A percentile compares a stretch with the other conserved stretches of the same genome.
Conservation (phyloP, 176 grass and related monocot genomes). For the Cocos nucifera region DNA sequence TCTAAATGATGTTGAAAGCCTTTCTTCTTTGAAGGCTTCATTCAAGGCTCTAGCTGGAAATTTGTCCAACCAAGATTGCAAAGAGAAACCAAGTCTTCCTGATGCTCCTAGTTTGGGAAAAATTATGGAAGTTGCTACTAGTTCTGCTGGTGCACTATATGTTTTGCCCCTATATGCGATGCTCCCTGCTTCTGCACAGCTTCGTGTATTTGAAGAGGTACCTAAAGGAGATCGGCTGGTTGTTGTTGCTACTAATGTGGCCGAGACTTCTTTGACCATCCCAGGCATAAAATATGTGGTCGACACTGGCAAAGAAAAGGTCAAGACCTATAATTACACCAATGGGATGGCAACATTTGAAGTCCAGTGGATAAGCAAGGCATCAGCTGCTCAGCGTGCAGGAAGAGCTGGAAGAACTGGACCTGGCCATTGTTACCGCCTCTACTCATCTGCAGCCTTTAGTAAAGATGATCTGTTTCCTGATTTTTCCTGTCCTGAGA, state of each 20-base stretch:
- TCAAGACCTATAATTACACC: slow-evolving; percentile 76
- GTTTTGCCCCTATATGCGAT: slow-evolving; percentile 92
- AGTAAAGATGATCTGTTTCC: slow-evolving; percentile 91
- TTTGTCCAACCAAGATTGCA: slow-evolving; percentile 15
- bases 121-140: slow-evolving; percentile 5
- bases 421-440: slow-evolving; percentile 87
- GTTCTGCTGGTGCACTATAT: slow-evolving; percentile 27
- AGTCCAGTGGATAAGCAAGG: slow-evolving; percentile 95
- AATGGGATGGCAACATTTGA: slow-evolving; percentile 79
- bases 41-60: slow-evolving; percentile 62
- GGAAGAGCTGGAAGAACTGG: slow-evolving; percentile 90
- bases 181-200: slow-evolving; percentile 84
- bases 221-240: slow-evolving; percentile 74
- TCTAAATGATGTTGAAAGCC: slow-evolving; percentile 40
- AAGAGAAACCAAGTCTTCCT: slow-evolving; percentile 19
- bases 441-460: slow-evolving; percentile 85
- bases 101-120: slow-evolving; percentile 16
- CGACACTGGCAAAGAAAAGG: slow-evolving; percentile 95
- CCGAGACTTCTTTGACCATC: slow-evolving; percentile 92
- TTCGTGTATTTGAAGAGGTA: slow-evolving; percentile 71
- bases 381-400: slow-evolving; percentile 74
- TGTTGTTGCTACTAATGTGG: slow-evolving; percentile 96
- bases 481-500: slow-evolving; percentile 78
- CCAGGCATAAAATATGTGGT: slow-evolving; percentile 93
- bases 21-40: slow-evolving; percentile 62